These are phyloP conservation scores for Elaeis guineensis DNA, from an alignment of 176 grass and related monocot species.

Conservation along the genomic window DNA sequence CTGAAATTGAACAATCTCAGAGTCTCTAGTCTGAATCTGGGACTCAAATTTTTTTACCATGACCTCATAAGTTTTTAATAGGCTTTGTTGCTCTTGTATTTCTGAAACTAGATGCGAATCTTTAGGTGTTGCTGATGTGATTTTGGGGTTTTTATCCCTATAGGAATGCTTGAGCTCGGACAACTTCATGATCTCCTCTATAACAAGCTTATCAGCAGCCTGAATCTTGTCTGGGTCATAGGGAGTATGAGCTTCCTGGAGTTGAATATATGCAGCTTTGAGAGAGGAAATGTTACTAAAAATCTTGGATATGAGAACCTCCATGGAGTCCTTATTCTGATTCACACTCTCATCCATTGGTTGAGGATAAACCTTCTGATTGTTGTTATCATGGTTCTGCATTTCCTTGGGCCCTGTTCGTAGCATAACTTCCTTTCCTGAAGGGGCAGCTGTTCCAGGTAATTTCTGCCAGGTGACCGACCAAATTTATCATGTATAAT, in stretches of 20 bases:
- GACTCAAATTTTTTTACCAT: conserved; percentile 99
- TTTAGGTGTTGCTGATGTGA: conserved; percentile 63
- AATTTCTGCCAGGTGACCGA: too few species aligned
- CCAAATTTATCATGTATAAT: too few species aligned
- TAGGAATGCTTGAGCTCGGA: conserved; percentile 95
- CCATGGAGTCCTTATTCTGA: conserved; percentile 63
- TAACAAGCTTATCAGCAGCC: conserved; percentile 78
- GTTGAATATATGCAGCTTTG: conserved; percentile 80
- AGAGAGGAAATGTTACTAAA: conserved; percentile 94
- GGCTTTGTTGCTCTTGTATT: conserved; percentile 89
- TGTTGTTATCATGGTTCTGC: conserved; percentile 77
- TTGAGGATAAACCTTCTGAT: conserved; percentile 91
- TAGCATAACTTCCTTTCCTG: conserved; percentile 31
- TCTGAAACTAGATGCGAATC: conserved; percentile 76
- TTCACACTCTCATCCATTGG: conserved; percentile 75
- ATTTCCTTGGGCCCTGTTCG: conserved; percentile 22
- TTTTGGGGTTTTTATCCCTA: conserved; percentile 88
- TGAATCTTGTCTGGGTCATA: conserved; percentile 92
- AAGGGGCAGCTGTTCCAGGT: too few species aligned
- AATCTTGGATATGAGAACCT: conserved; percentile 54
- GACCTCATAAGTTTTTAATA: conserved; percentile 89
- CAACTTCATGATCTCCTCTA: conserved; percentile 81
- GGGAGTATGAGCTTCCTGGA: conserved; percentile 94
- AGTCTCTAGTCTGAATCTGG: conserved; percentile 88
- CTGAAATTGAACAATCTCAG: conserved; percentile 58